Conservation (phyloP, 2,329 filamentous ascomycete genomes). For the Daldinia eschscholtzii region DNA sequence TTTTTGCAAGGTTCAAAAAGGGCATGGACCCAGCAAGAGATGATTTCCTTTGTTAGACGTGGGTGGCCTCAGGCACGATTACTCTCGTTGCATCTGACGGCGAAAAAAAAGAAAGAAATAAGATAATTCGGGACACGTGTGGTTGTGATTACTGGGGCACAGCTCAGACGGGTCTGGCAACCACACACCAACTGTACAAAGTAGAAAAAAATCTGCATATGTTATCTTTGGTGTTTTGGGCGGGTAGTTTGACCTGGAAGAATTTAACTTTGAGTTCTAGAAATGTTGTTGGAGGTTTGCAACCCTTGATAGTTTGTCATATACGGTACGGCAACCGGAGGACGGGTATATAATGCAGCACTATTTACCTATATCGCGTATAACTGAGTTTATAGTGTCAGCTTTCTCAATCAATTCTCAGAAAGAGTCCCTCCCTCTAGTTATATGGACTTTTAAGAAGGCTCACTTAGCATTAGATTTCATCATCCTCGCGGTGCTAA, state of each 20-base stretch:
- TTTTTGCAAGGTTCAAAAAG: constrained; percentile 49
- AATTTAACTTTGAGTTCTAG: constrained; percentile 37
- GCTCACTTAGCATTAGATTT: not conserved
- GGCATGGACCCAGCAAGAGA: constrained; percentile 45
- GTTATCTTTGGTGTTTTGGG: constrained; percentile 34
- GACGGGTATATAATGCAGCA: constrained; percentile 40
- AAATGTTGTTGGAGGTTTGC: constrained; percentile 36
- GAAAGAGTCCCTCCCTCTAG: constrained; percentile 1
- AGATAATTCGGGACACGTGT: constrained; percentile 30
- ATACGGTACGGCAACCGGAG: constrained; percentile 41
- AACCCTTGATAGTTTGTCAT: constrained; percentile 42
- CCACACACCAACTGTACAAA: constrained; percentile 46
- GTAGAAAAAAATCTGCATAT: constrained; percentile 39
- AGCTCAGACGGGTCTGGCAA: constrained; percentile 31
- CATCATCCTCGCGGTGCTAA: not conserved
- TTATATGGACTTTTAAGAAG: constrained; percentile 3
- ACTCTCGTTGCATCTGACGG: constrained; percentile 32
- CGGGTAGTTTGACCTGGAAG: constrained; percentile 34
- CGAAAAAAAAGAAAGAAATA: constrained; percentile 13
- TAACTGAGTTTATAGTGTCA: not conserved
- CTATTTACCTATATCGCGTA: constrained; percentile 23
- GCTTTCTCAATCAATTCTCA: constrained; percentile 9
- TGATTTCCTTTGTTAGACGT: constrained; percentile 53
- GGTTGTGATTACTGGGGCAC: constrained; percentile 26
- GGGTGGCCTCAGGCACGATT: constrained; percentile 33